Base-by-base conservation (phyloP, 305 asterid species). In the Rubia peregrina region DNA sequence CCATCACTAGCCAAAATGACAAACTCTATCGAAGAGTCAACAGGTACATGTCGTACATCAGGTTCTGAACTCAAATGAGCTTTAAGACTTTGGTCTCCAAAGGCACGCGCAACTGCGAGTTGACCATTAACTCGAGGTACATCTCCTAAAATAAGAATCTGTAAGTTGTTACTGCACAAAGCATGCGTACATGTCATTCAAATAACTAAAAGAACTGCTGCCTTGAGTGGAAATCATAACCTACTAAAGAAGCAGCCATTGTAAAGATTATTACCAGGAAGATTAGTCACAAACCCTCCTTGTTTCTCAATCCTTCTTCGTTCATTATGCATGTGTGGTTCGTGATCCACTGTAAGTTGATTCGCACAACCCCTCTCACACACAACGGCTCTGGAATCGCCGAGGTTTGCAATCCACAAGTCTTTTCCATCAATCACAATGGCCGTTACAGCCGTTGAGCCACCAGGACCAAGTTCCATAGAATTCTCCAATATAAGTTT, bases 1-100 rank as follows among this genome's bases (percentile, higher is more conserved):
- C 97, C 97, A 75, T 91, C 97, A 56, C 97, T 91, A 24, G 97
- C 97, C 84, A 91, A 78, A 69, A 91, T 87, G n/a, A 78, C 88
- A 62, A 91, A 83, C 67, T 86, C 83, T 30, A 86, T 85, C 55
- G 61, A 75, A 2, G 85, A 73, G 74, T 87, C 84, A 55, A 91
- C 84, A 30, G 76, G 82, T 16, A 86, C 80, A 53, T 80, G 72
- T 65, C 81, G 55, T 22, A 91, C 81, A 75, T 91, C 96, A 10
- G 96, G 97, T 76, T 89, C 97, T 7, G 93, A 91, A 78, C 91
- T 85, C 84, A 91, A 74, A 76, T 89, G 96, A 3, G 93, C 89
- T 80, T 91, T 91, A 57, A 91, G 89, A 75, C 86, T 91, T 74
- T 87, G 89, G 69, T 91, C 97, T 65, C 97, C 96, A 74, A 89